Base-by-base conservation (phyloP, 2,329 filamentous ascomycete genomes). In the Falciphora oryzae region DNA sequence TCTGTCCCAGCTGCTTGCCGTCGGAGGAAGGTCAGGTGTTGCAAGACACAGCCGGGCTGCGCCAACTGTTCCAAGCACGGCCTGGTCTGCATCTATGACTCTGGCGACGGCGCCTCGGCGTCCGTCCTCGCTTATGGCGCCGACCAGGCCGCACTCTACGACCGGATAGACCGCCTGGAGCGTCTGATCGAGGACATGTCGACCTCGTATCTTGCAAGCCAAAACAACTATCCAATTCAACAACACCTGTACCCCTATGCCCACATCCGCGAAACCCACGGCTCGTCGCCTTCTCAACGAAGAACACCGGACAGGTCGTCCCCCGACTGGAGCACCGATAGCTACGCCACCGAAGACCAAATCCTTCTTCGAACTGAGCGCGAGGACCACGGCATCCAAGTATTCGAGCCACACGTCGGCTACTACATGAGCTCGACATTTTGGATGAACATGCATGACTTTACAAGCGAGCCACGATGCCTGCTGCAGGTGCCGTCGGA, bases 391-490 rank as follows among this genome's bases (percentile, higher is more conserved):
- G 60, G 60, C 0, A 25, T 22, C 5, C 60, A 62, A 28, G 25
- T 62, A 27, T 35, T 44, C 35, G 60, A 62, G 60, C 60, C 32
- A 28, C 38, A 44, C 25, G 31, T 50, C 38, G 27, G 32, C 31
- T 62, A 62, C 32, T 62, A 62, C 25, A 62, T 50, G 38, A 38
- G 38, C 18, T 44, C 60, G 14, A 62, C 32, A 27, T 62, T 62
- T 35, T 62, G 60, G 60, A 50, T 50, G 60, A 62, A 62, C 27
- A 18, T 62, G 60, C 60, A 62, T 32, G 60, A 62, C 16, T 62
- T 62, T 28, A 62, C 38, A 27, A 35, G 38, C 32, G 60, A 62
- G 35, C 60, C 60, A 5, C 60, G 38, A 3, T 62, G 32, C 38
- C 32, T 62, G 18, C 31, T 62, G 14, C 35, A 38, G 16, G 25